Evolutionary conservation across 495 filamentous ascomycete species (phyloP), one percentile per base, ranked within the genome.

Genomic region (Hypoxylon subgilvum): DNA sequence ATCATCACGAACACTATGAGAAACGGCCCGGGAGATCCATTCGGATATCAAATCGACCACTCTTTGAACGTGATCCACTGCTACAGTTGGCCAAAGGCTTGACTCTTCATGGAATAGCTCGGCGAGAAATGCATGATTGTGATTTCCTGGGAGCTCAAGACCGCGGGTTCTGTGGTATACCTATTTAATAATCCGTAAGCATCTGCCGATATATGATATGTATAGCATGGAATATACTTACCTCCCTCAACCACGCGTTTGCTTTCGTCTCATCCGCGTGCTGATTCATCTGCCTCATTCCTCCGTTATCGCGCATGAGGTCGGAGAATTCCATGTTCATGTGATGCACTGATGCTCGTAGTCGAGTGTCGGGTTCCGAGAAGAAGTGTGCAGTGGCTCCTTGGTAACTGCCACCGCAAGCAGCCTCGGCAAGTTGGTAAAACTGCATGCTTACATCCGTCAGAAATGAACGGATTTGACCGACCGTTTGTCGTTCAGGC

Each of bases 31-130:
- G 28, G 2, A 2, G 22, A 48, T 18, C 39, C 52, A 62, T n/a
- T 31, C 23, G 12, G 10, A n/a, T 3, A 48, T 31, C 7, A 57
- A 28, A 2, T n/a, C 21, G 7, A 10, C 67, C 0, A 75, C 63
- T 0, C 38, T 51, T 14, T 65, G 22, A 9, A 69, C 43, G 31
- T 68, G 61, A 0, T 40, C 13, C 1, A 41, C 32, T 2, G 55
- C 69, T 35, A 78, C 67, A 5, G 45, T 14, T 27, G 66, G 51
- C 78, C 77, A 81, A 0, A 65, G 72, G 0, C 36, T 43, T 0
- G 60, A 73, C 57, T 81, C 77, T 19, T 79, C 72, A 13, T 71
- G 70, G 14, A 81, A 80, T 0, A 82, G 56, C 9, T 63, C 68
- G 0, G 71, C 74, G 0, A 82, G 62, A 0, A 81, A 54, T 1